phyloP scores from a whole-genome alignment of 2,329 filamentous ascomycete genomes.

The Calonectria naviculata region DNA sequence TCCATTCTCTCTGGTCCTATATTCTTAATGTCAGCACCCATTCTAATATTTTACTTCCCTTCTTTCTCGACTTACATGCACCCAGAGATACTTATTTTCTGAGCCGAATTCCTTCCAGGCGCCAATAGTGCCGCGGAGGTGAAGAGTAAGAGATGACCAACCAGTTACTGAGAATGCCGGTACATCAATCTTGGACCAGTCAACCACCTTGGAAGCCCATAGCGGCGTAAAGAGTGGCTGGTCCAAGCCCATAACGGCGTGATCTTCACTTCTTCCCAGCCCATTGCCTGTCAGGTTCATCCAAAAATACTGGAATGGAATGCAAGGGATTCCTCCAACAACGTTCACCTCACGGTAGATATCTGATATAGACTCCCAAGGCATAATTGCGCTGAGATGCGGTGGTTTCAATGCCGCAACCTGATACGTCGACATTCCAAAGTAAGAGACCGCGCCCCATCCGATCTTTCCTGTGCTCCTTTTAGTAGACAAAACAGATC shows the following conservation, averaged over 20 bases:
- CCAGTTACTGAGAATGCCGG: constrained; percentile 13
- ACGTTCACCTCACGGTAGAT: constrained; percentile 1
- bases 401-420: background rate
- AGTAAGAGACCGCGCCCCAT: background rate
- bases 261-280: background rate
- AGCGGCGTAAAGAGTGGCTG: background rate
- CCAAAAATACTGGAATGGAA: constrained; percentile 19
- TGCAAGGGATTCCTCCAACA: constrained; percentile 14
- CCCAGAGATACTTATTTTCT: background rate
- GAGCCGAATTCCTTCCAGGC: constrained; percentile 9
- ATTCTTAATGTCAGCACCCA: background rate
- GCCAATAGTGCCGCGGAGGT: constrained; percentile 11
- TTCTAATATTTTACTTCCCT: background rate
- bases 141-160: constrained; percentile 3
- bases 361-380: background rate
- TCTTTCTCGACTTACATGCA: background rate
- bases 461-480: constrained; percentile 1
- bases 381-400: constrained; percentile 2
- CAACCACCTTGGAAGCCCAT: constrained; percentile 7
- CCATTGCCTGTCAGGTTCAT: constrained; percentile 25
- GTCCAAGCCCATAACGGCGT: constrained; percentile 8
- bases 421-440: constrained; percentile 1
- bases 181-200: constrained; percentile 7
- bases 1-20: constrained; percentile 12
- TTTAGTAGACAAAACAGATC: background rate